These are phyloP conservation scores for Beauveria rudraprayagi DNA, from an alignment of 2,329 filamentous ascomycete genomes.

Conservation along the genomic window DNA sequence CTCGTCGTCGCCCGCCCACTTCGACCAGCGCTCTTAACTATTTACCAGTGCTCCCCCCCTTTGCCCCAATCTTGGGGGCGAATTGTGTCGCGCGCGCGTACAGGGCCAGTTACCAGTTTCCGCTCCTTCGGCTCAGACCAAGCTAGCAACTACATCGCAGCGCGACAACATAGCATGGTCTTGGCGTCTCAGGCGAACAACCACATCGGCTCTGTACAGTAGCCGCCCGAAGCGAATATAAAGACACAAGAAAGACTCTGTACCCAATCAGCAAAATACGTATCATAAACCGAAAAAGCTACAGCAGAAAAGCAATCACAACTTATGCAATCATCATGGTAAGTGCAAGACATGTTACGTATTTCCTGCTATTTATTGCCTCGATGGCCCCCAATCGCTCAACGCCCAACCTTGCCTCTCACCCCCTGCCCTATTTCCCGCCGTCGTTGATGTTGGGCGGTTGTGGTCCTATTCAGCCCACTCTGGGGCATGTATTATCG, in stretches of 20 bases:
- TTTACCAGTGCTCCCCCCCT: background rate
- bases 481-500: background rate
- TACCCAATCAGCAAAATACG: background rate
- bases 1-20: background rate
- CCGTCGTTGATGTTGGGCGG: background rate
- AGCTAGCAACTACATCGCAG: background rate
- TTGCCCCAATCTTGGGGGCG: background rate
- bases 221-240: conserved; percentile 6
- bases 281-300: background rate
- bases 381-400: background rate
- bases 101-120: background rate
- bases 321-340: conserved; percentile 6
- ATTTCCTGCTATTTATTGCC: background rate
- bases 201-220: background rate
- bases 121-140: background rate
- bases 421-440: background rate
- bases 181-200: background rate
- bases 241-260: background rate
- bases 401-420: background rate
- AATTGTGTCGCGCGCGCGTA: conserved; percentile 7
- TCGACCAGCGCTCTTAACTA: background rate
- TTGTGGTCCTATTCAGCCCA: background rate
- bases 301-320: background rate
- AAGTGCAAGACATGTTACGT: background rate
- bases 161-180: background rate